Evolutionary conservation across 2,329 filamentous ascomycete genomes (phyloP).

Genomic region (Colletotrichum sp.): DNA sequence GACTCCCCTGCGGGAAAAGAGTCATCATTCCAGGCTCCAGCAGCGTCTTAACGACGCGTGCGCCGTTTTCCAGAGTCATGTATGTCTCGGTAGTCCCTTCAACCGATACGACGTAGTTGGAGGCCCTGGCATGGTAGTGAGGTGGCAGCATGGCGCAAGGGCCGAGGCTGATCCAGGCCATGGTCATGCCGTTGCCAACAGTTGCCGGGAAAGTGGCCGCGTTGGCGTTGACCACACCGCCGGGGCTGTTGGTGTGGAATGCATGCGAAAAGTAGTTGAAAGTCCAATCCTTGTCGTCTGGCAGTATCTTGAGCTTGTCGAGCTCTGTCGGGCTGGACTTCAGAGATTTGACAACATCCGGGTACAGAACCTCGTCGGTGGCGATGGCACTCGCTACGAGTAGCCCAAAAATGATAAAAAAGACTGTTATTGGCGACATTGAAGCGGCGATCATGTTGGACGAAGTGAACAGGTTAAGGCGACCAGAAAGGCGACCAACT

Average conservation of each 20-base stretch:
- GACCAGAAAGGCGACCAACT: not conserved
- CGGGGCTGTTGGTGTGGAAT: constrained; percentile 46
- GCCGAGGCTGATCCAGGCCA: constrained; percentile 51
- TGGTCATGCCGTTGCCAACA: constrained; percentile 50
- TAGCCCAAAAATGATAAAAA: not conserved
- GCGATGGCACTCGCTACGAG: not conserved
- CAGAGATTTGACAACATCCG: constrained; percentile 30
- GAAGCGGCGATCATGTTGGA: not conserved
- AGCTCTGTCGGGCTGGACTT: constrained; percentile 46
- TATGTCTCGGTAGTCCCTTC: constrained; percentile 54
- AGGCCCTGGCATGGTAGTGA: constrained; percentile 54
- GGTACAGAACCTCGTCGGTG: constrained; percentile 24
- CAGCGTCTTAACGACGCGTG: constrained; percentile 41
- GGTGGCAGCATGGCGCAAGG: constrained; percentile 57
- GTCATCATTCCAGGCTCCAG: constrained; percentile 52
- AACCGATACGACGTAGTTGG: constrained; percentile 53
- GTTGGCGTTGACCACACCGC: constrained; percentile 56
- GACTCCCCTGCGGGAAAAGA: constrained; percentile 50
- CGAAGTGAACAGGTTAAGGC: constrained; percentile 5
- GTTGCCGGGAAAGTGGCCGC: constrained; percentile 55
- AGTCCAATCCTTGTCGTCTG: constrained; percentile 46
- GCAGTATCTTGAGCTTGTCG: constrained; percentile 46
- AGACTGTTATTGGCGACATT: not conserved
- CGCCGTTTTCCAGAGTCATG: constrained; percentile 58
- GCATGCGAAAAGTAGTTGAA: constrained; percentile 52